Base-by-base conservation (phyloP, 345 rosid genomes). In the Gossypium australe region DNA sequence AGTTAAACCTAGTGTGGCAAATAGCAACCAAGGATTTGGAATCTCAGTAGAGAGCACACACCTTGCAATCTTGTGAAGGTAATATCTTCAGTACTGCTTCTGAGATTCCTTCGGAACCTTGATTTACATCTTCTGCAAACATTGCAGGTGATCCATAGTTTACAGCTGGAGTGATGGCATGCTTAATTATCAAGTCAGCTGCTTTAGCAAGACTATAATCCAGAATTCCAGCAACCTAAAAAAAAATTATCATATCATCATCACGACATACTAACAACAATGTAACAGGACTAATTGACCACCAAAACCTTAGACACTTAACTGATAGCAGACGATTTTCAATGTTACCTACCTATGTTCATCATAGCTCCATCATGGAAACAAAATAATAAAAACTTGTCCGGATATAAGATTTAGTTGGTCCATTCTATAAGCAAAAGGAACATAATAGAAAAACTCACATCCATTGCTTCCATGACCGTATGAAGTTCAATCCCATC, bases 121-220 rank as follows among this genome's bases (percentile, higher is more conserved):
- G 75, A 63, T 80, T 79, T 76, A 74, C 67, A 78, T 90, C 92
- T 78, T 86, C 98, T 57, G 82, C 78, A 80, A 83, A 82, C 45
- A 75, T 56, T 72, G 86, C 76, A 80, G 86, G 80, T 29, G 89
- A 90, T 58, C 81, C 84, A 81, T 75, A 80, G 76, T 81, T 89
- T 80, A 89, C 86, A 82, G 92, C 91, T 73, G 94, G 94, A 45
- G 87, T 79, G 53, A 95, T 84, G 75, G 86, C 88, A 86, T 85
- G 84, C 85, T 95, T 95, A 84, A 95, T 85, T 86, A 85, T 89
- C 84, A 84, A 82, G 80, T 95, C 97, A 73, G 97, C 97, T 81
- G 86, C 93, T 84, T 89, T 91, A 47, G 97, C 94, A 82, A 93
- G 81, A 77, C 98, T 94, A 85, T 88, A 95, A 81, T 89, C 97